These are phyloP conservation scores for Dictyostelium brefeldianum DNA, from an alignment of 78 protist genomes.

Conservation along the genomic window DNA sequence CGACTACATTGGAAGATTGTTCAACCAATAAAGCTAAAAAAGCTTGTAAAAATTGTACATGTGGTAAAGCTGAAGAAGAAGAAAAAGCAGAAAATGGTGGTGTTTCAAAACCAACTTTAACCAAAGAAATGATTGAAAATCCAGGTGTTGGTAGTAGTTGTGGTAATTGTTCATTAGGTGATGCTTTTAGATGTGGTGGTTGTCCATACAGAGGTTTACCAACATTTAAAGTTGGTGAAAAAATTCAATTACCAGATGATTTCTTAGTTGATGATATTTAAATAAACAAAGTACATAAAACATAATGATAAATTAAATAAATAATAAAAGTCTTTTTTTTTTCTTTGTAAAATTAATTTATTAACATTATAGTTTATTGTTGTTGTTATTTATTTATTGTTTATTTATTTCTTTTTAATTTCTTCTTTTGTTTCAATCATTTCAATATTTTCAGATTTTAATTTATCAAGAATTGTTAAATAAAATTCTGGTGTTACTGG, in stretches of 20 bases:
- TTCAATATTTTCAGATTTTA: conserved; percentile 71
- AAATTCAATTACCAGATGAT: conserved; percentile 80
- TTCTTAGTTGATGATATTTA: conserved; percentile 75
- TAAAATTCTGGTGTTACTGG: conserved; percentile 81
- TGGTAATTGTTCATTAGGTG: conserved; percentile 86
- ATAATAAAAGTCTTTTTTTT: too few relatives aligned
- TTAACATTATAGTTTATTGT: neutral
- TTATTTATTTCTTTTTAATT: conserved; percentile 3
- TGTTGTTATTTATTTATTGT: neutral
- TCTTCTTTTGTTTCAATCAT: conserved; percentile 49
- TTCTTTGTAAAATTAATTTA: neutral
- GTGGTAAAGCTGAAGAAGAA: conserved; percentile 79
- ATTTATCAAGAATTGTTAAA: conserved; percentile 69
- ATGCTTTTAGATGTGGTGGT: conserved; percentile 89
- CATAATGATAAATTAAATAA: neutral
- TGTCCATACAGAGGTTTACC: conserved; percentile 90
- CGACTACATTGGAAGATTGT: conserved; percentile 75
- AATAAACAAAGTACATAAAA: neutral
- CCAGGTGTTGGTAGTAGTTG: conserved; percentile 77
- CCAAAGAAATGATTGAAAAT: conserved; percentile 80
- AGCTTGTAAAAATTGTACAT: conserved; percentile 86
- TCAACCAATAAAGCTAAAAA: conserved; percentile 60
- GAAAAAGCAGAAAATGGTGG: neutral
- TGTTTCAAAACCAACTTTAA: conserved; percentile 57
- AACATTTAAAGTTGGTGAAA: conserved; percentile 88